These are phyloP conservation scores for Lactifluus hygrophoroides DNA, from an alignment of 768 basidiomycete species.

Conservation along the genomic window DNA sequence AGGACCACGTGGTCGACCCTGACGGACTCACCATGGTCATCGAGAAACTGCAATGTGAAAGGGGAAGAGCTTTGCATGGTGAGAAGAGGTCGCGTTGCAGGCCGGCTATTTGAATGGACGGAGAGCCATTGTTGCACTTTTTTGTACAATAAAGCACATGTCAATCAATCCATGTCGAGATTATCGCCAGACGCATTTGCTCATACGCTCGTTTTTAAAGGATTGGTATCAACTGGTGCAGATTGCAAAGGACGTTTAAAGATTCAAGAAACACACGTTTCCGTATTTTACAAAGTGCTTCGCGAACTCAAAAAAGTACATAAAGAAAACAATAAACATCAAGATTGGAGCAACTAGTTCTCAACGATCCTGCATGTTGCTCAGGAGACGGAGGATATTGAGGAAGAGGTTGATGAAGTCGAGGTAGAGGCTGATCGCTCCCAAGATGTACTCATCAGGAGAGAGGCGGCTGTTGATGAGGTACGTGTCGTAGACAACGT, in stretches of 20 bases:
- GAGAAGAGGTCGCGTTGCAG: neutral
- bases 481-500: constrained; percentile 87
- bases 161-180: neutral
- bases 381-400: constrained; percentile 77
- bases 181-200: neutral
- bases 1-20: too few species aligned
- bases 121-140: neutral
- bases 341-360: neutral
- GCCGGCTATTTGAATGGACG: neutral
- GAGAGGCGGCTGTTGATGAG: constrained; percentile 80
- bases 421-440: constrained; percentile 86
- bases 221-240: neutral
- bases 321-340: neutral
- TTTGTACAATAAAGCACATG: neutral
- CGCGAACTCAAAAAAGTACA: neutral
- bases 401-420: constrained; percentile 91
- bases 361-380: constrained; percentile 40
- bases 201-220: neutral
- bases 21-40: neutral
- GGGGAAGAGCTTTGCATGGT: neutral
- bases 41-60: neutral
- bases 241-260: neutral
- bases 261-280: neutral
- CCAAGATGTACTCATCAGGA: constrained; percentile 92
- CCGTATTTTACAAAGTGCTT: constrained; percentile 3